Conservation (phyloP, 352 stramenopile genomes). For the Pythium brachiatum region DNA sequence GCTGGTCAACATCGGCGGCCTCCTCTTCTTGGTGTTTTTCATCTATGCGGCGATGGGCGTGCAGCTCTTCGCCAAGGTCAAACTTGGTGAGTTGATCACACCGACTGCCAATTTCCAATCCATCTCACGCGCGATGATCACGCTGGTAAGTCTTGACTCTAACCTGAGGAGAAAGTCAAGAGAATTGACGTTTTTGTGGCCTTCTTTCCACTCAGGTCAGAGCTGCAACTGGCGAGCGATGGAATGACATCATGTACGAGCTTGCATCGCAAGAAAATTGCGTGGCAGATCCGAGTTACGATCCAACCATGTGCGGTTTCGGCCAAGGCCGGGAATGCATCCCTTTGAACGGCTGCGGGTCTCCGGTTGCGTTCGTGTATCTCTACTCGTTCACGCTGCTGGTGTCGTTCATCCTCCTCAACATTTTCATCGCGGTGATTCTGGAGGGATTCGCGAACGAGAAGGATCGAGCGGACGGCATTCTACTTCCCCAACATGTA, state of each 20-base stretch:
- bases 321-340: constrained; percentile 38
- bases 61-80: constrained; percentile 87
- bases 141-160: constrained; percentile 31
- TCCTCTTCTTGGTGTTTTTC: constrained; percentile 90
- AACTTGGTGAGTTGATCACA: constrained; percentile 63
- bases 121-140: constrained; percentile 63
- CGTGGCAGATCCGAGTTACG: constrained; percentile 37
- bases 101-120: constrained; percentile 85
- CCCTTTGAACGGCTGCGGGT: constrained; percentile 65
- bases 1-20: constrained; percentile 79
- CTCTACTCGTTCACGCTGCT: constrained; percentile 88
- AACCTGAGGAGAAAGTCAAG: neutral
- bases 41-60: constrained; percentile 90
- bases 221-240: constrained; percentile 90
- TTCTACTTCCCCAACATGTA: constrained; percentile 54
- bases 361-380: constrained; percentile 59
- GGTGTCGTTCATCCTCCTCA: constrained; percentile 88
- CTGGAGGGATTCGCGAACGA: constrained; percentile 85
- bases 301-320: constrained; percentile 59
- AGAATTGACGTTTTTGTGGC: neutral
- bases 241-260: constrained; percentile 92
- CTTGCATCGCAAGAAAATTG: constrained; percentile 52
- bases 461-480: constrained; percentile 22
- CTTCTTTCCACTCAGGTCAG: constrained; percentile 48
- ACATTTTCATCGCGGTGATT: constrained; percentile 92